Percentiles rank a stretch among this genome's conserved stretches.
Evolutionary conservation across 306 rosid species (phyloP).

Genomic region (Gynostemma pentaphyllum): DNA sequence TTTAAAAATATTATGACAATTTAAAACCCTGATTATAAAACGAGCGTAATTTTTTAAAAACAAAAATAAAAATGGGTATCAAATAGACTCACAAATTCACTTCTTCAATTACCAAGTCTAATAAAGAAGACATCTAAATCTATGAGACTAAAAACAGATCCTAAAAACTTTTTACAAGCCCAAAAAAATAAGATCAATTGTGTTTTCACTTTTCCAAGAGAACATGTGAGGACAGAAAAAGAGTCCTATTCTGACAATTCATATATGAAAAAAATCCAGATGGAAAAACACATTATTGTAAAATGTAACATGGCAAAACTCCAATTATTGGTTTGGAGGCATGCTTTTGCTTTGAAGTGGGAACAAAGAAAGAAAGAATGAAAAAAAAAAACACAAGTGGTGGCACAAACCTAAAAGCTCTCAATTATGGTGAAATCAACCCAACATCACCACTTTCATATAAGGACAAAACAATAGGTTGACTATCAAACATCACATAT

Average conservation of each 20-base stretch:
- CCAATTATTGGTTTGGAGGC: constrained; percentile 7
- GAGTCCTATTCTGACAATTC: constrained; percentile 10
- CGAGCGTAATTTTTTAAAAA: no score
- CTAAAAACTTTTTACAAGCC: neutral
- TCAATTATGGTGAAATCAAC: constrained; percentile 6
- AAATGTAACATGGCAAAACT: neutral
- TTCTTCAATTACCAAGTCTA: no score
- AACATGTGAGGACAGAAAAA: neutral
- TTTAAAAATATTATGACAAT: neutral
- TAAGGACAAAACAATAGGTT: constrained; percentile 7
- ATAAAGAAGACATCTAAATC: no score
- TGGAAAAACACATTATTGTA: neutral
- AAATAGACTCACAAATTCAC: no score
- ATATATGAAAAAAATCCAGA: neutral
- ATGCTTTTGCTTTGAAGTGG: constrained; percentile 4
- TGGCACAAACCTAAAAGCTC: constrained; percentile 6
- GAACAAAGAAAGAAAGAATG: constrained; percentile 1
- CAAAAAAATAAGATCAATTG: no score
- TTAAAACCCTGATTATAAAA: no score
- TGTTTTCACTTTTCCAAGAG: no score
- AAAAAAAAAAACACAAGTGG: neutral
- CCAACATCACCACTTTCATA: constrained; percentile 12
- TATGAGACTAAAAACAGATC: neutral
- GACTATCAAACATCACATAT: constrained; percentile 8
- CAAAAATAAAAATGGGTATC: no score